Conservation (phyloP, 1,284 basidiomycete species). For the Coniferiporia sulphurascens region DNA sequence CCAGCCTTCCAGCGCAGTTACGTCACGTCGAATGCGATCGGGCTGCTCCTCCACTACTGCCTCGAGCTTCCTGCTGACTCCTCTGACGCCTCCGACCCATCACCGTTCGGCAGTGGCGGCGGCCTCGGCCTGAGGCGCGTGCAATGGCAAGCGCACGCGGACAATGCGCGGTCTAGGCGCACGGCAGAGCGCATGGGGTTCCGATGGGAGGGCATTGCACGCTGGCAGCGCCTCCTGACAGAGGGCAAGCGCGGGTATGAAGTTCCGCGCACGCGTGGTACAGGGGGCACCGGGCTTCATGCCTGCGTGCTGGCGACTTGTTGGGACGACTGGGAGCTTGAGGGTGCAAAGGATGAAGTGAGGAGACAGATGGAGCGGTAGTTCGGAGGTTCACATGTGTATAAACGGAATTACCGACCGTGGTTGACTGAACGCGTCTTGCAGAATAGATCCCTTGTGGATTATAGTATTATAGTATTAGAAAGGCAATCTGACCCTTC, state of each 20-base stretch:
- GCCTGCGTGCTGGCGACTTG: conserved; percentile 45
- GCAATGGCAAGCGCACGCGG: conserved; percentile 51
- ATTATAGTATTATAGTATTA: too few relatives aligned
- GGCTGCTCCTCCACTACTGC: conserved; percentile 52
- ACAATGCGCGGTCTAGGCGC: conserved; percentile 45
- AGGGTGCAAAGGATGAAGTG: conserved; percentile 6
- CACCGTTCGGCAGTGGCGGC: conserved; percentile 20
- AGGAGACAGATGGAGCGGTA: conserved; percentile 8
- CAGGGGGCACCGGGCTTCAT: conserved; percentile 42
- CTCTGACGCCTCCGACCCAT: too few relatives aligned
- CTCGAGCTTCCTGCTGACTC: conserved; percentile 34
- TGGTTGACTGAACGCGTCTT: too few relatives aligned
- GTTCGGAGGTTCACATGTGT: too few relatives aligned
- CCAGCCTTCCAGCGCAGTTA: conserved; percentile 59
- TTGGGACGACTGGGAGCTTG: conserved; percentile 60
- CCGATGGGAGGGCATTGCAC: conserved; percentile 45
- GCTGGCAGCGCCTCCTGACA: conserved; percentile 49
- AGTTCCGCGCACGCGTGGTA: conserved; percentile 24
- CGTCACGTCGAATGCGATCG: conserved; percentile 56
- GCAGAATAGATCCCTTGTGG: too few relatives aligned
- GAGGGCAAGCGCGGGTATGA: conserved; percentile 33
- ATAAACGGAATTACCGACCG: too few relatives aligned
- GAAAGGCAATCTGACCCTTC: too few relatives aligned
- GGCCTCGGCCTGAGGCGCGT: conserved; percentile 60
- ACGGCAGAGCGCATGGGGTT: conserved; percentile 61